A percentile compares a stretch with the other conserved stretches of the same genome.
These are phyloP conservation scores for Trichocladium uniseriatum DNA, from an alignment of 495 filamentous ascomycete species.

Conservation along the genomic window DNA sequence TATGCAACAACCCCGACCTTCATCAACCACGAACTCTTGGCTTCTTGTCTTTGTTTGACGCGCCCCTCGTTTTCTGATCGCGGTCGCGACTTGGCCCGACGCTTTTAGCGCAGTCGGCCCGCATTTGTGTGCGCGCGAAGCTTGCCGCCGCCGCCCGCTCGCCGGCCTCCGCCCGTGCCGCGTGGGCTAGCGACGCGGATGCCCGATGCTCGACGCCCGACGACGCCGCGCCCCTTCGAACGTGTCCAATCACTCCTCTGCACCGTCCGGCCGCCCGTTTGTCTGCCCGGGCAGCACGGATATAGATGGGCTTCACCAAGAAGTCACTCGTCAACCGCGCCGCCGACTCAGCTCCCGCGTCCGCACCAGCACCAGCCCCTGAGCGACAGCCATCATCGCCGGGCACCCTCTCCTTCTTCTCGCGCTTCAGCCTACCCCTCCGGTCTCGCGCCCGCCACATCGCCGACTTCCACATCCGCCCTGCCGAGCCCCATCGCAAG, in stretches of 20 bases:
- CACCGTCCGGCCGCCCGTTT: background rate
- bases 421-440: constrained; percentile 46
- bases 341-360: constrained; percentile 20
- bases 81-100: constrained; percentile 3
- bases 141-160: background rate
- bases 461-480: constrained; percentile 69
- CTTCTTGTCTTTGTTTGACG: constrained; percentile 5
- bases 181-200: constrained; percentile 5
- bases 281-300: constrained; percentile 5
- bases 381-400: constrained; percentile 28
- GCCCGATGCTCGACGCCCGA: constrained; percentile 1
- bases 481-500: constrained; percentile 81
- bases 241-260: background rate
- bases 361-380: constrained; percentile 17
- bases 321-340: constrained; percentile 26
- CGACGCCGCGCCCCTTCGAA: constrained; percentile 4
- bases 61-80: background rate
- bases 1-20: constrained; percentile 28
- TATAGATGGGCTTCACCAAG: constrained; percentile 32
- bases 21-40: constrained; percentile 28
- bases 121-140: constrained; percentile 1
- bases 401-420: constrained; percentile 32
- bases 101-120: constrained; percentile 1
- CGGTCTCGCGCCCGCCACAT: constrained; percentile 59
- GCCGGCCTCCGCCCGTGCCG: background rate